These are phyloP conservation scores for Xylaria telfairii DNA, from an alignment of 495 filamentous ascomycete species.

Conservation along the genomic window DNA sequence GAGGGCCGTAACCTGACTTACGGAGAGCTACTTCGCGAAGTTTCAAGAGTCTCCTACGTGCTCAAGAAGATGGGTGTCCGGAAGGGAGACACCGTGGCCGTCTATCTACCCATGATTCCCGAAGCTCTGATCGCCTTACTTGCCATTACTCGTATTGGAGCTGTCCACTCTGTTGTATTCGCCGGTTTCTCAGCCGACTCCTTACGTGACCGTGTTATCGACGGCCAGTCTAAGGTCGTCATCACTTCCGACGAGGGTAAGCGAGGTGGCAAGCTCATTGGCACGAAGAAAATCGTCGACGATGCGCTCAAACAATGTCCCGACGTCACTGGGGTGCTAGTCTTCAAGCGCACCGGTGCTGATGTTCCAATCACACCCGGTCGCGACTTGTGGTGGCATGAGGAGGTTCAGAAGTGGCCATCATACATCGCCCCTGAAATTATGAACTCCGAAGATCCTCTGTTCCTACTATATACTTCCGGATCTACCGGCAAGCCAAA, in stretches of 20 bases:
- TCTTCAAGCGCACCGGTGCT: slow-evolving; percentile 94
- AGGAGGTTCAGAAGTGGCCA: slow-evolving; percentile 95
- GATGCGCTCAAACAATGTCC: slow-evolving; percentile 98
- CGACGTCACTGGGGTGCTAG: slow-evolving; percentile 81
- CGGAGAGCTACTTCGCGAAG: slow-evolving; percentile 89
- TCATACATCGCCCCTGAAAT: slow-evolving; percentile 84
- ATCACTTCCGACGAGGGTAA: slow-evolving; percentile 98
- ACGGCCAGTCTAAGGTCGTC: slow-evolving; percentile 87
- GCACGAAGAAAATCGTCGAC: slow-evolving; percentile 99
- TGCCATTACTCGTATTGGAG: slow-evolving; percentile 89
- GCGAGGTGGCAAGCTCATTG: slow-evolving; percentile 96
- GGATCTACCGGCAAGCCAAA: slow-evolving; percentile 98
- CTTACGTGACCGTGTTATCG: slow-evolving; percentile 91
- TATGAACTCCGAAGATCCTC: slow-evolving; percentile 91
- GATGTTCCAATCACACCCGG: slow-evolving; percentile 90
- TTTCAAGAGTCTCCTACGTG: slow-evolving; percentile 82
- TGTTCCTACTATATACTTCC: slow-evolving; percentile 98
- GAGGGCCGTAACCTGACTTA: slow-evolving; percentile 93
- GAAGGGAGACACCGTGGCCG: slow-evolving; percentile 96
- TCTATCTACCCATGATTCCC: slow-evolving; percentile 99
- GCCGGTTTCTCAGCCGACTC: slow-evolving; percentile 98
- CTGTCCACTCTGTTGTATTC: slow-evolving; percentile 98
- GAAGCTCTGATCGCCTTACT: slow-evolving; percentile 92
- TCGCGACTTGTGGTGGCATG: slow-evolving; percentile 97
- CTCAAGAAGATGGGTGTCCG: slow-evolving; percentile 93